Evolutionary conservation across 73 alveolate species (phyloP), one percentile per base, ranked within the genome.

Genomic region (Uronychia binucleata): DNA sequence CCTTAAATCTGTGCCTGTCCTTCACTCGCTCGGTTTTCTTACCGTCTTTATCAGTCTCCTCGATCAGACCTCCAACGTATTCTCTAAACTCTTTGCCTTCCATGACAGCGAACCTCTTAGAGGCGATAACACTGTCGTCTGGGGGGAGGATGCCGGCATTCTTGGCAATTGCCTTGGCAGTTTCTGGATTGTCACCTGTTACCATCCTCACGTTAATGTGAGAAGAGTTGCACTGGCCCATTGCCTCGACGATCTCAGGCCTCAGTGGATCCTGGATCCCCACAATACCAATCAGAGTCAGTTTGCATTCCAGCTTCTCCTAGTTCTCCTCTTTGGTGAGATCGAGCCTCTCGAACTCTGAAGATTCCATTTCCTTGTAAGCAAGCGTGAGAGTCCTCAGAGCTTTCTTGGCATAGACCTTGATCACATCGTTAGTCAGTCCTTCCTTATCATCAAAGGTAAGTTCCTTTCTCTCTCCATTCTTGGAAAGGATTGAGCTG

Each of bases 191-290:
- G 90, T 97, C 99, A 28, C 99, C 99, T 31, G 99, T 97, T 13
- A 95, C 99, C 99, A 97, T 97, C 81, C 99, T 86, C 0, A 97
- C 98, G 26, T 94, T 94, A 34, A 97, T 97, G 32, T 98, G 98
- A 86, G 99, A 93, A 59, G 58, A 94, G 75, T 94, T 92, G 83
- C 98, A 95, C 77, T 77, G 83, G 77, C 57, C 75, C 34, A 97
- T 96, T 76, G 99, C 98, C 75, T 89, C 96, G 14, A 95, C 97
- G 33, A 97, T 97, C 31, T 95, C 99, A 57, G 80, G 91, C 89
- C 98, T 94, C 26, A 95, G 85, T 77, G 98, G 95, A 90, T 97
- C 99, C 92, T 96, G 88, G 30, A 97, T 92, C 57, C 98, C 99
- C 28, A 88, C 93, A 87, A 97, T 93, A 31, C 93, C 94, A 26